Evolutionary conservation across 305 asterid genomes (phyloP).

Genomic region (Withania somnifera): DNA sequence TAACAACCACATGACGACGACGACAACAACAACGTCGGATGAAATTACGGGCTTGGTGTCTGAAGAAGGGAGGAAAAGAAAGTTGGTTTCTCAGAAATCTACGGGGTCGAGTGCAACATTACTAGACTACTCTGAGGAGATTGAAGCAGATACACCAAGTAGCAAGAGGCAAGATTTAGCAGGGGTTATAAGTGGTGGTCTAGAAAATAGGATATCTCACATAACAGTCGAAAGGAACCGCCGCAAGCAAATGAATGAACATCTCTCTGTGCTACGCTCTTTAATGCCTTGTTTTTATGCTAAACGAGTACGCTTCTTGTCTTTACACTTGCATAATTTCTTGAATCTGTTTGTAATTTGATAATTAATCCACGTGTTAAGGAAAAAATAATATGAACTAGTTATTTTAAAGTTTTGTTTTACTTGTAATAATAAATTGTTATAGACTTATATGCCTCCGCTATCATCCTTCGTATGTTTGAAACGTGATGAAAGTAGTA

Average conservation of each 20-base stretch:
- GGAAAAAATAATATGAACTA: too few relatives aligned
- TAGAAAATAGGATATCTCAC: conserved; percentile 34
- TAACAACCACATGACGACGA: background rate
- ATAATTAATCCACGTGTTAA: too few relatives aligned
- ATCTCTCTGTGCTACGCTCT: conserved; percentile 62
- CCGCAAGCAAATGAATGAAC: conserved; percentile 83
- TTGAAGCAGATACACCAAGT: conserved; percentile 19
- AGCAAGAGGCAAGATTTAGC: conserved; percentile 39
- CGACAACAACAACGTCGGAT: background rate
- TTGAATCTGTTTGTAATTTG: too few relatives aligned
- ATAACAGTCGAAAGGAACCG: conserved; percentile 80
- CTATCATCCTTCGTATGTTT: too few relatives aligned
- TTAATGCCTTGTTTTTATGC: conserved; percentile 85
- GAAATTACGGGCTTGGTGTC: background rate
- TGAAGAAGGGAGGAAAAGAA: conserved; percentile 1
- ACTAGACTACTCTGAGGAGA: conserved; percentile 35
- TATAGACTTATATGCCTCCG: background rate
- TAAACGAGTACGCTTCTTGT: conserved; percentile 41
- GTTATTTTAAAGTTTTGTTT: too few relatives aligned
- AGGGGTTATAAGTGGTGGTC: background rate
- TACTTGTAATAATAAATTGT: background rate
- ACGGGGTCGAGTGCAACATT: conserved; percentile 19
- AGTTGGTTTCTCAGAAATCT: conserved; percentile 16
- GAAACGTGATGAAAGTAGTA: background rate
- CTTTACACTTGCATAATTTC: background rate